Evolutionary conservation across 1,284 basidiomycete species (phyloP), one percentile per base, ranked within the genome.

Genomic region (Volvariella surrecta): DNA sequence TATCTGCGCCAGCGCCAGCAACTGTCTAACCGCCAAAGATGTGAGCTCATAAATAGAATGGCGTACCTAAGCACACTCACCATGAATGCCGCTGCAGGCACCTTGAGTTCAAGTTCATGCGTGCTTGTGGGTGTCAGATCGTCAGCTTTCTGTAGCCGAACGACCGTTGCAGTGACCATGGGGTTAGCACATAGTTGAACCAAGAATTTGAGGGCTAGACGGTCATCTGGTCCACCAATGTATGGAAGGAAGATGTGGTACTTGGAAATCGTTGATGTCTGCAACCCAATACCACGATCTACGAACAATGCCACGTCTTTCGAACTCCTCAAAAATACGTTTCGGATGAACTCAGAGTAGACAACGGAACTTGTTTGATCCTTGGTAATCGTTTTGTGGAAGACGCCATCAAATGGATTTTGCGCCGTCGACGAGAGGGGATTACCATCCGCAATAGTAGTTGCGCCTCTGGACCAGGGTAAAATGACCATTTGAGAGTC

Each of bases 201-300:
- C 7, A 89, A 72, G 53, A 94, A 79, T 30, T 74, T 65, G 18
- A 96, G 66, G 0, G 90, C 89, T 7, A 89, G 73, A 1, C 93
- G 78, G 57, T 96, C 93, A 60, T 97, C 93, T 0, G 89, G 83
- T 0, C 93, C 93, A 40, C 92, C 93, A 58, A 92, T 86, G 74
- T 95, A 96, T 0, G 89, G 86, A 31, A 95, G 60, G 65, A 93
- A 83, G 42, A 93, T 61, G 52, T 89, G 88, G 51, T 82, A 76
- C 24, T 56, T 54, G 39, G 44, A 52, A 39, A 44, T 45, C 20
- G 52, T 59, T 24, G 52, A 24, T 10, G 54, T 48, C 7, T 54
- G 47, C 39, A 58, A 38, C 51, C 45, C 55, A 17, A 62, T 48
- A 3, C 74, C 73, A 24, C 76, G 70, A 53, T 94, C 90, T 44